Evolutionary conservation across 164 flowering plant species (phyloP), one percentile per base, ranked within the genome.

Genomic region (Liquidambar formosana): DNA sequence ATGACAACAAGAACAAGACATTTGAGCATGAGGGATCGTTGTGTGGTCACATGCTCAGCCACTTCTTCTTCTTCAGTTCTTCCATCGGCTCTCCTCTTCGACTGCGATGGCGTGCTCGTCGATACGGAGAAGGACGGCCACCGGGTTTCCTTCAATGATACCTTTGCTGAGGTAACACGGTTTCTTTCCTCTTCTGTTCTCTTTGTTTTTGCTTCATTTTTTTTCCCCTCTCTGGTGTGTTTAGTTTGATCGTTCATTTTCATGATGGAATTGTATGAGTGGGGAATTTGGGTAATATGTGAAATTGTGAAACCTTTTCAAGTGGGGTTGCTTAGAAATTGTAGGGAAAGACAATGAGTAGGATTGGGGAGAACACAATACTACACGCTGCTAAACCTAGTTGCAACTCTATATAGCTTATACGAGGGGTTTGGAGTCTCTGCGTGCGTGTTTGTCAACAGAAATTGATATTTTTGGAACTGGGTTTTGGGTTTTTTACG

Each of bases 61-160:
- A 63, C 85, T 49, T 48, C 79, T n/a, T 68, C 86, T 63, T 57
- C 85, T 22, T 61, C 86, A 23, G 71, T 72, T 67, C 84, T 91
- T 73, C 97, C 97, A 0, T 75, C 90, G 0, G 97, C 97, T 67
- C 93, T 93, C 53, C 90, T 95, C 28, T 91, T 92, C 48, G 97
- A 93, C 64, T 95, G 99, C 49, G 99, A 95, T 68, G 99, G 99
- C 6, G 97, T 92, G 63, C 91, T 95, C 26, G 99, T 95, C 18
- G 97, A 95, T 68, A 95, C 97, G 2, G 97, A 95, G 86, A 95
- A 89, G 74, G 97, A 93, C 67, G 97, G 99, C 6, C 97, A 93
- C 65, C 86, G 99, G 44, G 71, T 91, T 76, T 95, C 97, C 18
- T 91, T 93, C 84, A 92, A 91, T 59, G 97, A 93, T 60, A 91